Conservation (phyloP, 1,284 basidiomycete species). For the Inonotus hispidus region DNA sequence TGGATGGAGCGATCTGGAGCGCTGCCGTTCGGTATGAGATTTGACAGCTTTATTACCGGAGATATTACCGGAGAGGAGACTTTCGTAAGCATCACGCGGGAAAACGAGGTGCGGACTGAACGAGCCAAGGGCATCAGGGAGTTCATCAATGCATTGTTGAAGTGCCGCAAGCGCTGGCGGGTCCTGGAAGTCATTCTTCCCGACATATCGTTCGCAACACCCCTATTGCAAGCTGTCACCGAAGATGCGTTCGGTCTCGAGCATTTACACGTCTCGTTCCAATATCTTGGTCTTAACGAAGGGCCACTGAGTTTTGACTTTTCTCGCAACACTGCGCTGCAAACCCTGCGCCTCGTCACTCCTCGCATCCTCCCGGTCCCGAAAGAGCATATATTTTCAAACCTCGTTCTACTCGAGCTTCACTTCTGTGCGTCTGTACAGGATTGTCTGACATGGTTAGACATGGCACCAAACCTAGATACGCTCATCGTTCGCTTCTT, state of each 20-base stretch:
- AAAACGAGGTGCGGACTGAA: neutral
- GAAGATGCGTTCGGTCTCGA: neutral
- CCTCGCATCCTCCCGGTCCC: conserved; percentile 1
- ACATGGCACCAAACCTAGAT: conserved; percentile 3
- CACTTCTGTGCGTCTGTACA: conserved; percentile 10
- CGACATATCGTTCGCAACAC: neutral
- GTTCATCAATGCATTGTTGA: neutral
- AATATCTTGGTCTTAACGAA: neutral
- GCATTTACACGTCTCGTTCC: conserved; percentile 1
- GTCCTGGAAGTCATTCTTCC: conserved; percentile 8
- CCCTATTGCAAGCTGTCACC: neutral
- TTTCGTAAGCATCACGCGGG: neutral
- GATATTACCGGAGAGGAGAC: neutral
- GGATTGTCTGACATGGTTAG: conserved; percentile 7
- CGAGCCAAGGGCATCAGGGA: neutral
- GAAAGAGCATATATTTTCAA: neutral
- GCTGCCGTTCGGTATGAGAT: neutral
- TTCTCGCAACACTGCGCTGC: neutral
- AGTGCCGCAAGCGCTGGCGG: conserved; percentile 4
- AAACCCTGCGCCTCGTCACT: neutral
- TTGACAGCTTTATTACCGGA: neutral
- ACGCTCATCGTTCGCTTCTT: conserved; percentile 5
- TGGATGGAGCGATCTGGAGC: conserved; percentile 5
- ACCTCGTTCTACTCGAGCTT: neutral
- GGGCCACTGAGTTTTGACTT: neutral